Evolutionary conservation across 78 protist species (phyloP).

Genomic region (Paratrimastix pyriformis): DNA sequence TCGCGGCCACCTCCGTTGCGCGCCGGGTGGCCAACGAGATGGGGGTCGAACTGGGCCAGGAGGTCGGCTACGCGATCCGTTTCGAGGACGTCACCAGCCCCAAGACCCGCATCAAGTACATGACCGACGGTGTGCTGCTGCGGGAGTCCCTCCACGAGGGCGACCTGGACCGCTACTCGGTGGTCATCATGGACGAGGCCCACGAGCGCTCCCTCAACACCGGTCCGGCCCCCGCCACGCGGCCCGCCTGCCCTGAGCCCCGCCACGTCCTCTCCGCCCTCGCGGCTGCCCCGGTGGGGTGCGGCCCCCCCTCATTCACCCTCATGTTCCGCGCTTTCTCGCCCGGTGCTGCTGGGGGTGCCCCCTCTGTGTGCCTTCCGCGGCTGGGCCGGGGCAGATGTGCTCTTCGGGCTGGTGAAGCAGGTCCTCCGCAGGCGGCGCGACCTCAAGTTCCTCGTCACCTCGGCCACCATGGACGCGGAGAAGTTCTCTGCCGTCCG

Average conservation of each 20-base stretch:
- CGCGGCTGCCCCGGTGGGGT: too few species aligned
- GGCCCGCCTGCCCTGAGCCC: too few species aligned
- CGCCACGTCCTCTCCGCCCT: too few species aligned
- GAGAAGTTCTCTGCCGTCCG: slow-evolving; percentile 80
- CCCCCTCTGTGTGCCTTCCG: too few species aligned
- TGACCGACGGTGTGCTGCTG: slow-evolving; percentile 94
- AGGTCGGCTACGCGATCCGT: slow-evolving; percentile 76
- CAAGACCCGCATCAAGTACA: slow-evolving; percentile 75
- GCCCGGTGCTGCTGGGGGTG: too few species aligned
- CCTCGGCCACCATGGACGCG: slow-evolving; percentile 97
- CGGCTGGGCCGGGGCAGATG: neutral
- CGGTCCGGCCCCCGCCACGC: too few species aligned
- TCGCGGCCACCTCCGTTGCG: slow-evolving; percentile 93
- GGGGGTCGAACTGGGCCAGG: slow-evolving; percentile 70
- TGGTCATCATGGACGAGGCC: slow-evolving; percentile 94
- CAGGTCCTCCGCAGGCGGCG: slow-evolving; percentile 42
- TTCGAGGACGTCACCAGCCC: slow-evolving; percentile 74
- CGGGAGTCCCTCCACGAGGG: slow-evolving; percentile 67
- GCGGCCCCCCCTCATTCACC: too few species aligned
- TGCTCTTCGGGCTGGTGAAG: slow-evolving; percentile 69
- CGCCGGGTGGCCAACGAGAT: slow-evolving; percentile 86
- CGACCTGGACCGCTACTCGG: slow-evolving; percentile 63
- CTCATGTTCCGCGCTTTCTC: too few species aligned
- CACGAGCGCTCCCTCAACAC: slow-evolving; percentile 96
- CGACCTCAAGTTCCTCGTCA: slow-evolving; percentile 92